Base-by-base conservation (phyloP, 148 eudicot species). In the Arbutus unedo region DNA sequence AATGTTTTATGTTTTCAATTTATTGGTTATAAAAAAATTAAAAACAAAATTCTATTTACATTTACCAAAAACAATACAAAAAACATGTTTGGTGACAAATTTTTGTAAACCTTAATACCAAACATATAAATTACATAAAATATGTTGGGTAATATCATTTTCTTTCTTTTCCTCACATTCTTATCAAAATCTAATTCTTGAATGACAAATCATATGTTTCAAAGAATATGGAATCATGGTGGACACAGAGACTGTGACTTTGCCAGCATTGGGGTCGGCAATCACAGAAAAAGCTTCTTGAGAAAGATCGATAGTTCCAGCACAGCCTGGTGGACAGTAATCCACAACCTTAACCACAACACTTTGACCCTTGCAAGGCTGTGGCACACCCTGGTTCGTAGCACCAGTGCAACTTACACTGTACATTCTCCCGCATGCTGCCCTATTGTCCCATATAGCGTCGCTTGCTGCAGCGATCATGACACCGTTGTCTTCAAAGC, bases 201-300 rank as follows among this genome's bases (percentile, higher is more conserved):
- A 31, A 31, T 31, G 38, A 31, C 38, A 31, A 31, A 31, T 31
- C 38, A 31, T 31, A 31, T 31, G 38, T 31, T 31, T 31, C 38
- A 31, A 31, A 31, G 38, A 31, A 31, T 1, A 31, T 31, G 38
- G 38, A 31, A 31, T 31, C 38, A 31, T 31, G 38, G 38, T 31
- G 38, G 38, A 31, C 0, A 31, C 0, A 31, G 38, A 31, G 38
- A 31, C n/a, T n/a, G 79, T 85, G 49, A 89, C 77, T 64, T 55
- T 59, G 0, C 91, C 89, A 3, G 84, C 78, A 19, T 43, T 2
- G 43, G 16, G 71, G 71, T 66, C 6, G 0, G 71, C 71, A 2
- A 66, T 66, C 71, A 66, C 71, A 4, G 71, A 14, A 16, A 66
- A 66, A 4, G 71, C 71, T 66, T 66, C 71, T 66, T 66, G 43